Evolutionary conservation across 1,284 basidiomycete species (phyloP), one percentile per base, ranked within the genome.

Genomic region (Puccinia polysora): DNA sequence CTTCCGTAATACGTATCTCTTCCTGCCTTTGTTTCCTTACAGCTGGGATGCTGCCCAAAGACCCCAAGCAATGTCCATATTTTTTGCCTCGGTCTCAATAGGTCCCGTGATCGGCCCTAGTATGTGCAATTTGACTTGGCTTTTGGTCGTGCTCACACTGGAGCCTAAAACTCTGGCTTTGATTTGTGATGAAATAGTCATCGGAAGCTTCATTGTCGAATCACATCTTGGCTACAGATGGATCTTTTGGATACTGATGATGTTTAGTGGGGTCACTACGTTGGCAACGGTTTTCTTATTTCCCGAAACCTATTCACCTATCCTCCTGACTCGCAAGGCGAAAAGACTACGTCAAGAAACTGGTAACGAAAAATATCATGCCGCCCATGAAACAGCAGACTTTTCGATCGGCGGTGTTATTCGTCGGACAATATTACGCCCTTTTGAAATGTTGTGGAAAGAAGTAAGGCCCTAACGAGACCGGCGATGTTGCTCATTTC

Each of bases 331-430:
- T 6, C 20, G 30, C 8, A 56, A 25, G 18, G 28, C 70, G 73
- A 73, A 74, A 60, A 34, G 65, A 69, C 28, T 69, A 62, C 3
- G 62, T 63, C 6, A 25, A 73, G 75, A 43, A 14, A 74, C 71
- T 75, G 60, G 72, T 36, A 32, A 75, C 74, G 65, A 65, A 69
- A 55, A 72, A 76, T 8, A 85, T 38, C 85, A 83, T 67, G 85
- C 86, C 1, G 85, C 86, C 73, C 85, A 86, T 75, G 87, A 88
- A 76, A 81, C 83, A 52, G 83, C 84, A 77, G 86, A 86, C 75
- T 86, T 84, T 81, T 84, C 85, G 0, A 40, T 83, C 28, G 80
- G 77, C 20, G 84, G 84, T 8, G 77, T 88, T 47, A 45, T 86
- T 6, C 80, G 84, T 59, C 83, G 85, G 14, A 87, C 86, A 0